These are phyloP conservation scores for Aspergillus sp. DNA, from an alignment of 2,329 filamentous ascomycete genomes.

Conservation along the genomic window DNA sequence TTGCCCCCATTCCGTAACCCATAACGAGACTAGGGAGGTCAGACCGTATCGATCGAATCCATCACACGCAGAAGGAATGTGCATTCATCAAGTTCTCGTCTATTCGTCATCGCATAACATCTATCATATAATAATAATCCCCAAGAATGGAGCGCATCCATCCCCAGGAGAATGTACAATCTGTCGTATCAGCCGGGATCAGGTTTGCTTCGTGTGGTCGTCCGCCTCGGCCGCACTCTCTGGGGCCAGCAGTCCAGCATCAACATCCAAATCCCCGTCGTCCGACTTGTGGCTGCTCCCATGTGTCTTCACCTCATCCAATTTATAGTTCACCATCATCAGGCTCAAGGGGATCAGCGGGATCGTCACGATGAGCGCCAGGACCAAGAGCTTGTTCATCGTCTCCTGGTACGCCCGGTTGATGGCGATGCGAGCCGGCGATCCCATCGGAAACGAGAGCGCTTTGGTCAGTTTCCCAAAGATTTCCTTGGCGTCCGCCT, in stretches of 20 bases:
- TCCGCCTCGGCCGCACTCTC: conserved; percentile 17
- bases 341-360: conserved; percentile 58
- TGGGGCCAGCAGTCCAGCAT: conserved; percentile 9
- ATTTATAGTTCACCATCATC: conserved; percentile 57
- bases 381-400: conserved; percentile 57
- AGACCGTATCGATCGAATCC: too few relatives aligned
- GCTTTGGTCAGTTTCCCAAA: conserved; percentile 55
- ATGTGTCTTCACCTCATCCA: conserved; percentile 45
- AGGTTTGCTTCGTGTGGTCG: conserved; percentile 26
- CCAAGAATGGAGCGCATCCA: background rate
- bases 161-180: background rate
- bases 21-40: too few relatives aligned
- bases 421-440: conserved; percentile 57
- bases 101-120: background rate
- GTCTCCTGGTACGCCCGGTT: conserved; percentile 64
- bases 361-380: conserved; percentile 53
- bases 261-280: conserved; percentile 11
- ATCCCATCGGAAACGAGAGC: conserved; percentile 57
- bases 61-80: background rate
- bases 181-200: conserved; percentile 3
- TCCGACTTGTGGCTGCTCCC: background rate
- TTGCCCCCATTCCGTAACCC: too few relatives aligned
- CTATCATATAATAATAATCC: background rate
- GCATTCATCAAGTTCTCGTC: background rate
- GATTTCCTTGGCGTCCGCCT: conserved; percentile 45